These are phyloP conservation scores for Ascochyta lentis DNA, from an alignment of 2,329 filamentous ascomycete species.

Conservation along the genomic window DNA sequence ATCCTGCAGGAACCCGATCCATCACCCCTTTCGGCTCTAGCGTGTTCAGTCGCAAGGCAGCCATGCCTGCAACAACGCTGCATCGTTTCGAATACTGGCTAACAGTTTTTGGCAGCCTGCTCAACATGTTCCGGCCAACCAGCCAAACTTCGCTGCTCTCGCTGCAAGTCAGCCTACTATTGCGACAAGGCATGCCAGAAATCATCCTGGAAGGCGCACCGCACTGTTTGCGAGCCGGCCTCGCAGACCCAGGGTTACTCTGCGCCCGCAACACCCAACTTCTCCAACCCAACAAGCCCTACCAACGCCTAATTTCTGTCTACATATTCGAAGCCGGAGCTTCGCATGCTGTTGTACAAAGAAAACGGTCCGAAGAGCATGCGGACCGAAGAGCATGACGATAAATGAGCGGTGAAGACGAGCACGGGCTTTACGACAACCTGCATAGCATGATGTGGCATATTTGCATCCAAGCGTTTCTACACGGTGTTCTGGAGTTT, in stretches of 20 bases:
- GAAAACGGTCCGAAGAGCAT: constrained; percentile 13
- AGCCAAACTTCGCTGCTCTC: constrained; percentile 51
- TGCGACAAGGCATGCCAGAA: constrained; percentile 62
- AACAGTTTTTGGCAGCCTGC: constrained; percentile 26
- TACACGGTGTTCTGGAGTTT: constrained; percentile 22
- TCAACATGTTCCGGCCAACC: constrained; percentile 32
- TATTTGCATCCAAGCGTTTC: constrained; percentile 20
- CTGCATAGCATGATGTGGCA: constrained; percentile 20
- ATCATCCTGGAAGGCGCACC: constrained; percentile 59
- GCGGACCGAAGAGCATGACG: constrained; percentile 13
- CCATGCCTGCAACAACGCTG: constrained; percentile 1
- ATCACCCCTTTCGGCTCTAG: constrained; percentile 25
- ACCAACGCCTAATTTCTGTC: constrained; percentile 26
- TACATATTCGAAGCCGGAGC: constrained; percentile 5
- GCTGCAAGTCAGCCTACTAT: constrained; percentile 57
- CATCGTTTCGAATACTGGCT: not conserved
- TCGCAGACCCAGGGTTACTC: constrained; percentile 34
- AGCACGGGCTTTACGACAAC: constrained; percentile 21
- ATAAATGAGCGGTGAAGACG: constrained; percentile 18
- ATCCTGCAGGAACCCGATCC: constrained; percentile 36
- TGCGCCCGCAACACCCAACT: constrained; percentile 34
- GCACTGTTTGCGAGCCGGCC: constrained; percentile 50
- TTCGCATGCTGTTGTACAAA: constrained; percentile 18
- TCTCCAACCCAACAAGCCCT: constrained; percentile 35
- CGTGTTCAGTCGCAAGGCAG: constrained; percentile 12